A percentile compares a stretch with the other conserved stretches of the same genome.
Conservation (phyloP, 331 rosid species). For the Stylosanthes scabra region DNA sequence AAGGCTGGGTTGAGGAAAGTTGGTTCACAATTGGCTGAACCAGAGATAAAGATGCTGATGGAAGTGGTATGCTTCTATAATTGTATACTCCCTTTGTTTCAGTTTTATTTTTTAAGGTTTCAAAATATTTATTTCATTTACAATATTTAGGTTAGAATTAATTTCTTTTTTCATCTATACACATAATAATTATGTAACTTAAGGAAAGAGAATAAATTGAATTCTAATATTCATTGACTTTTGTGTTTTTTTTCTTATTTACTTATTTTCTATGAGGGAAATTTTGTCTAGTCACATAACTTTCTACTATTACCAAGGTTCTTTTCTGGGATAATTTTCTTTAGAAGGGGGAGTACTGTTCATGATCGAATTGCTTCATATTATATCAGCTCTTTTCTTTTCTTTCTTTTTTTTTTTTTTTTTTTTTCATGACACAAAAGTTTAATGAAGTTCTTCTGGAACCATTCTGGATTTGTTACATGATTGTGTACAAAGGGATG, state of each 20-base stretch:
- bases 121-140: no score
- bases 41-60: conserved; percentile 97
- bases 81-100: neutral
- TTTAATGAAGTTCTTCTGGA: conserved; percentile 8
- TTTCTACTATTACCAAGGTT: no score
- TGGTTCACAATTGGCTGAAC: conserved; percentile 95
- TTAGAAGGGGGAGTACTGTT: neutral
- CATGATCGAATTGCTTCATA: conserved; percentile 14
- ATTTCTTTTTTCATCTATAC: no score
- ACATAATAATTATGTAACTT: no score
- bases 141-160: no score
- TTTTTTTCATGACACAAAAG: neutral
- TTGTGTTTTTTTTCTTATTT: no score
- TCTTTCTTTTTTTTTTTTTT: neutral
- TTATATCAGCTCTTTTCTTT: conserved; percentile 3
- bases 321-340: no score
- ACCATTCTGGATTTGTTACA: conserved; percentile 28
- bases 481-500: conserved; percentile 3
- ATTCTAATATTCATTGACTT: no score
- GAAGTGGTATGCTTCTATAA: conserved; percentile 77
- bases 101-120: no score
- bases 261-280: no score
- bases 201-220: no score
- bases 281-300: no score
- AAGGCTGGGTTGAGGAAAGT: conserved; percentile 85